Evolutionary conservation across 108 stramenopile genomes (phyloP).

Genomic region (Parmales sp.): DNA sequence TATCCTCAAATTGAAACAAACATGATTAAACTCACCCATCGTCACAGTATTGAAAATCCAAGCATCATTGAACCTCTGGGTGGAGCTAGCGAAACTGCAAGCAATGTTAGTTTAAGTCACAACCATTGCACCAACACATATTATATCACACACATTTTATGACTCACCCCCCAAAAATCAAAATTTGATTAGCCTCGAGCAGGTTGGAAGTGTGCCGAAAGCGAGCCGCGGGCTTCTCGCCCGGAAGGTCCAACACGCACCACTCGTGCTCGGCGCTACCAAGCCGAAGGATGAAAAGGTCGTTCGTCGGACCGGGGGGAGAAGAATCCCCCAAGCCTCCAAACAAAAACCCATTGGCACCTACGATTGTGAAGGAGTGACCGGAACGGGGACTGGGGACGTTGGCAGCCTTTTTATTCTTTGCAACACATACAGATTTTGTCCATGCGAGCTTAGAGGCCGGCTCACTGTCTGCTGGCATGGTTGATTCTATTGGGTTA

Average conservation of each 20-base stretch:
- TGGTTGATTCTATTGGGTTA: not conserved
- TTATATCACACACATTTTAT: no score
- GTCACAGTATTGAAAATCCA: conserved; percentile 46
- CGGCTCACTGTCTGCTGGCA: not conserved
- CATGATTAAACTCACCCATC: conserved; percentile 38
- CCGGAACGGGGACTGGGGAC: not conserved
- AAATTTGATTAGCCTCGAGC: conserved; percentile 22
- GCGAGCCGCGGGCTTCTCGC: conserved; percentile 28
- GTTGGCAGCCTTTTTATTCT: not conserved
- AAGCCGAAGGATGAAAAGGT: not conserved
- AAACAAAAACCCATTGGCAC: conserved; percentile 10
- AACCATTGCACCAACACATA: no score
- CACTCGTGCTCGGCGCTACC: not conserved
- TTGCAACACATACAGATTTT: not conserved
- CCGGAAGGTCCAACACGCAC: not conserved
- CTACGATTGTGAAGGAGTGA: not conserved
- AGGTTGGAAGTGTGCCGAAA: conserved; percentile 47
- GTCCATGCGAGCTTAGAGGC: conserved; percentile 2
- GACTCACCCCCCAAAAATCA: conserved; percentile 54
- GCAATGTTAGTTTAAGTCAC: no score
- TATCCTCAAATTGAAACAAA: not conserved
- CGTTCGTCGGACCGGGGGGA: not conserved
- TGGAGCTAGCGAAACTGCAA: conserved; percentile 37
- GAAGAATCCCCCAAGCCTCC: conserved; percentile 4
- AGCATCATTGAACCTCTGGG: conserved; percentile 36